phyloP scores from a whole-genome alignment of 2,329 filamentous ascomycete genomes.

The Aspergillus spinulosporus region DNA sequence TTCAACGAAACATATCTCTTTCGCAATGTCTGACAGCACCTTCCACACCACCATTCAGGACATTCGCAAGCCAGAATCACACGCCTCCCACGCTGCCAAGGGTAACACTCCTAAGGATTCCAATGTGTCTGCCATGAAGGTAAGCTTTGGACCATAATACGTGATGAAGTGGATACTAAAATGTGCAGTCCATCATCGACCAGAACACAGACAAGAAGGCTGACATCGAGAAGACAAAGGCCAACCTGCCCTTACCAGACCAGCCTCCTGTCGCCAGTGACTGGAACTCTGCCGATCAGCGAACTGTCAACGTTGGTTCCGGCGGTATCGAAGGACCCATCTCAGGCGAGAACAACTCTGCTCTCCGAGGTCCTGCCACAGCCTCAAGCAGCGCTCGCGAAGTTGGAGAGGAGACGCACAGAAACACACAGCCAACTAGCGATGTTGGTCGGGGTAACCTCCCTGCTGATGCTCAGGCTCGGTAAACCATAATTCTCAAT shows the following conservation, averaged over 20 bases:
- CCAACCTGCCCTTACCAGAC: slow-evolving; percentile 77
- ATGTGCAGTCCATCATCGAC: slow-evolving; percentile 40
- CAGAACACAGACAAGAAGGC: slow-evolving; percentile 56
- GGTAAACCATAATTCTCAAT: slow-evolving; percentile 34
- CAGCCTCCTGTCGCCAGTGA: slow-evolving; percentile 74
- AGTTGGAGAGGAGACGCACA: slow-evolving; percentile 55
- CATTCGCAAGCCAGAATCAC: slow-evolving; percentile 50
- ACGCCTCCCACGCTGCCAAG: slow-evolving; percentile 39
- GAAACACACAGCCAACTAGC: slow-evolving; percentile 46
- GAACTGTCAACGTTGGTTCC: slow-evolving; percentile 69
- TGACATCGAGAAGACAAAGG: slow-evolving; percentile 66
- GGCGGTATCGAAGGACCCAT: slow-evolving; percentile 58
- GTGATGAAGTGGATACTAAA: neutral
- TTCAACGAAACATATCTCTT: neutral
- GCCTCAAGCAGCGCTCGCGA: slow-evolving; percentile 55
- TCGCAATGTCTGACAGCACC: slow-evolving; percentile 29
- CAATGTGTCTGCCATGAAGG: slow-evolving; percentile 50
- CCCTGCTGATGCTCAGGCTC: slow-evolving; percentile 61
- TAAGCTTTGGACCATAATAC: slow-evolving; percentile 21
- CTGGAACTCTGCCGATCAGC: slow-evolving; percentile 70
- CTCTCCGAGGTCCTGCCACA: slow-evolving; percentile 61
- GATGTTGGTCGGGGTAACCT: slow-evolving; percentile 59
- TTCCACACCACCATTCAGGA: slow-evolving; percentile 53
- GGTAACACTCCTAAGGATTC: slow-evolving; percentile 48
- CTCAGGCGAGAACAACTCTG: slow-evolving; percentile 50